These are phyloP conservation scores for Coprinellus micaceus DNA, from an alignment of 768 basidiomycete species.

Conservation along the genomic window DNA sequence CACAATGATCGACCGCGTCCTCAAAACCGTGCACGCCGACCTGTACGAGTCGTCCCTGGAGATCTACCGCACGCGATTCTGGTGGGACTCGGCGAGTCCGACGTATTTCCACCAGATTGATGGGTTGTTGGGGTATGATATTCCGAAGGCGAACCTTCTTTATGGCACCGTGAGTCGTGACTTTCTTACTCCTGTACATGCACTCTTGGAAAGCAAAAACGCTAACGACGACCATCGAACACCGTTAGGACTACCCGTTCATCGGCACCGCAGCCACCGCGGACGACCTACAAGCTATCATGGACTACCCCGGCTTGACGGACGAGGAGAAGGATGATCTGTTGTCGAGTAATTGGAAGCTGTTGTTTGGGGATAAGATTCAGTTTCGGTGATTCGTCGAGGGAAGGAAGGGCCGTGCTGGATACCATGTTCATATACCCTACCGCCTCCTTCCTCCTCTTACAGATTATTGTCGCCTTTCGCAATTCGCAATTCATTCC, in stretches of 20 bases:
- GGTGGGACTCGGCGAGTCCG: constrained; percentile 37
- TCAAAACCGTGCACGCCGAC: constrained; percentile 24
- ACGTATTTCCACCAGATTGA: constrained; percentile 33
- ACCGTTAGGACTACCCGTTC: constrained; percentile 27
- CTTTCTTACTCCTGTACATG: background rate
- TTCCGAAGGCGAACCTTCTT: constrained; percentile 30
- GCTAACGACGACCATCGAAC: too few relatives aligned
- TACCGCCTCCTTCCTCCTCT: too few relatives aligned
- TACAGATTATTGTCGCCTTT: too few relatives aligned
- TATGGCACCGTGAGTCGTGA: constrained; percentile 30
- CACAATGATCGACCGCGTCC: constrained; percentile 30
- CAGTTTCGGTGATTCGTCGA: constrained; percentile 1
- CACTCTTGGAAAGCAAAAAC: background rate
- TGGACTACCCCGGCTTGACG: constrained; percentile 6
- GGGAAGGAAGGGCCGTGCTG: too few relatives aligned
- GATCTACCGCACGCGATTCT: constrained; percentile 32
- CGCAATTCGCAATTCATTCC: too few relatives aligned
- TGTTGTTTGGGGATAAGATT: constrained; percentile 8
- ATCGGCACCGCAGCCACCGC: background rate
- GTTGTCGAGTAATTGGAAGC: constrained; percentile 8
- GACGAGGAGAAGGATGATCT: constrained; percentile 9
- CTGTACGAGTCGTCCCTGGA: constrained; percentile 31
- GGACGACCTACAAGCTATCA: constrained; percentile 2
- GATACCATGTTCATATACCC: too few relatives aligned
- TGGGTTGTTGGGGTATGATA: constrained; percentile 28